Conservation (phyloP, 768 basidiomycete species). For the Terana coerulea region DNA sequence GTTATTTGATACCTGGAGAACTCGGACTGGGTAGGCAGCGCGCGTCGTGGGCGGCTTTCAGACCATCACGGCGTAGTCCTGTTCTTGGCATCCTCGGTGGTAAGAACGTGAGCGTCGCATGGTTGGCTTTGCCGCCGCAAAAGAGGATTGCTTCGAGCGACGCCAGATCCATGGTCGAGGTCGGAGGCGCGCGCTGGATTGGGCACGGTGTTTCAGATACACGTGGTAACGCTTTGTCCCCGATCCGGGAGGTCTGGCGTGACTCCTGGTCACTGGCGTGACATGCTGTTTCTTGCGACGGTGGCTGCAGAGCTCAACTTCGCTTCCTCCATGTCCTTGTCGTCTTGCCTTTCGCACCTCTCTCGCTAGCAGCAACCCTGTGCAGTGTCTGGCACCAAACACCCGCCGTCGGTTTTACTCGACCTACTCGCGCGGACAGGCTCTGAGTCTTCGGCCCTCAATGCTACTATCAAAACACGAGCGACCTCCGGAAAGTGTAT, state of each 20-base stretch:
- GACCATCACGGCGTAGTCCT: no score
- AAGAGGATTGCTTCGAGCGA: no score
- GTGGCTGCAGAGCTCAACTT: neutral
- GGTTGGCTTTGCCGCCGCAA: no score
- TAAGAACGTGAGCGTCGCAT: no score
- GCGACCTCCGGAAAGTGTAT: slow-evolving; percentile 13
- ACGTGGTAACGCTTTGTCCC: slow-evolving; percentile 14
- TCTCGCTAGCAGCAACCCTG: neutral
- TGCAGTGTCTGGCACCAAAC: neutral
- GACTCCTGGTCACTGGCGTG: slow-evolving; percentile 5
- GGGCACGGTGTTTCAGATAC: slow-evolving; percentile 13
- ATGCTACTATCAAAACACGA: slow-evolving; percentile 17
- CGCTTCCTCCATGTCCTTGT: slow-evolving; percentile 11
- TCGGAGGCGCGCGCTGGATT: slow-evolving; percentile 1
- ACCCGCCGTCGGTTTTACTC: neutral
- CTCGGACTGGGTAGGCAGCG: no score
- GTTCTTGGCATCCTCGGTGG: no score
- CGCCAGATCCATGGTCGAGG: neutral
- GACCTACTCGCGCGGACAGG: neutral
- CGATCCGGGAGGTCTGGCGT: slow-evolving; percentile 5
- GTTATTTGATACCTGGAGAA: no score
- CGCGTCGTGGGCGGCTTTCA: no score
- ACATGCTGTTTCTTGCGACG: slow-evolving; percentile 4
- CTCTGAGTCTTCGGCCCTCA: neutral
- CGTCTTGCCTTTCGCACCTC: neutral